These are phyloP conservation scores for Chlorella sp. DNA, from an alignment of 139 green algal species.

Conservation along the genomic window DNA sequence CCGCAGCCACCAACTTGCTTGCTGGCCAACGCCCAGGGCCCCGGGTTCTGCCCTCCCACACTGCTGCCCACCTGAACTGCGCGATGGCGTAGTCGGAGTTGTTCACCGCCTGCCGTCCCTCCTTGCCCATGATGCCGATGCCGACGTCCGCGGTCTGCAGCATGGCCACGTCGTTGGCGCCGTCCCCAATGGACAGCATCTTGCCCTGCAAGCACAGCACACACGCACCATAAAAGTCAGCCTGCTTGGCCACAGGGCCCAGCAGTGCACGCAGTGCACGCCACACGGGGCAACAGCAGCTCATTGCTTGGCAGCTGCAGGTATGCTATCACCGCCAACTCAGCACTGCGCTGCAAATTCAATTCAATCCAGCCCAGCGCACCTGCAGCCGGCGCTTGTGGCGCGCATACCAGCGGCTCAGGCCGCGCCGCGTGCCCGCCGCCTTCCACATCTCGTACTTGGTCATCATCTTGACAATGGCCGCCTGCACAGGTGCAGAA, in stretches of 20 bases:
- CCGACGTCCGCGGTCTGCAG: constrained; percentile 94
- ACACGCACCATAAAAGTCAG: neutral
- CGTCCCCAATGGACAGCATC: constrained; percentile 97
- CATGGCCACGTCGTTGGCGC: constrained; percentile 99
- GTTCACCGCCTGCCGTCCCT: constrained; percentile 95
- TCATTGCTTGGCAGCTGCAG: too few species aligned
- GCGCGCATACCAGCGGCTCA: constrained; percentile 43
- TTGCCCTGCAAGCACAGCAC: constrained; percentile 51
- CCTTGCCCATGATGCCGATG: constrained; percentile 94
- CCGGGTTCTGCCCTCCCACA: too few species aligned
- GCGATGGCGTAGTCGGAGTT: constrained; percentile 93
- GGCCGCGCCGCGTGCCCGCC: constrained; percentile 32
- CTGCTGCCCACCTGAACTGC: constrained; percentile 82
- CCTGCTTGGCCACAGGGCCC: too few species aligned
- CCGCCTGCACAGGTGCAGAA: constrained; percentile 42
- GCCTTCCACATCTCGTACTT: constrained; percentile 63
- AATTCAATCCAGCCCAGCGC: too few species aligned
- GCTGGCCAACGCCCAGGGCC: too few species aligned
- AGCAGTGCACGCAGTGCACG: too few species aligned
- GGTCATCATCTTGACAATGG: constrained; percentile 77
- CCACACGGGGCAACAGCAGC: too few species aligned
- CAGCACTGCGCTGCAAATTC: too few species aligned
- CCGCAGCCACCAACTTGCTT: too few species aligned
- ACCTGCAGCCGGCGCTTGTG: constrained; percentile 33
- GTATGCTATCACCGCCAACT: too few species aligned